These are phyloP conservation scores for Cytospora paraplurivora DNA, from an alignment of 2,329 filamentous ascomycete species.

Conservation along the genomic window DNA sequence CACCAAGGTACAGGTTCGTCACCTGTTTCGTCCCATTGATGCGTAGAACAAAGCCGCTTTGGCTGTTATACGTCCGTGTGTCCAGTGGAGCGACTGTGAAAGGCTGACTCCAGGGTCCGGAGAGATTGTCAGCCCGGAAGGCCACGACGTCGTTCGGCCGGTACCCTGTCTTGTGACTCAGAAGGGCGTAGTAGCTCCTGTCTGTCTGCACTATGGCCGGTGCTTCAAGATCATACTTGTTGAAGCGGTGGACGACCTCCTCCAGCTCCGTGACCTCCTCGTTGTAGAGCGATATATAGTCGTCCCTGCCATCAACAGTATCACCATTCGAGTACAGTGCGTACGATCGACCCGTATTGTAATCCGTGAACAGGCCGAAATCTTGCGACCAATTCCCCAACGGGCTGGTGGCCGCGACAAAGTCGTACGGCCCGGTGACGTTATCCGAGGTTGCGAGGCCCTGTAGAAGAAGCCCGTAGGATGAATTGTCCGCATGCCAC, in stretches of 20 bases:
- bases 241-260: conserved; percentile 57
- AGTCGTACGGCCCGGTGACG: conserved; percentile 53
- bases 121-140: conserved; percentile 53
- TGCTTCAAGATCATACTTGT: conserved; percentile 60
- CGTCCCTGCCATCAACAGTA: conserved; percentile 52
- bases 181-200: conserved; percentile 57
- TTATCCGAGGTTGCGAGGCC: conserved; percentile 53
- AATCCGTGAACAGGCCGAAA: conserved; percentile 59
- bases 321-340: conserved; percentile 61
- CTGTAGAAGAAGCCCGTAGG: conserved; percentile 56
- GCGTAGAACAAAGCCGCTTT: conserved; percentile 52
- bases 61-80: conserved; percentile 55
- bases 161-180: conserved; percentile 63
- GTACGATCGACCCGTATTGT: conserved; percentile 56
- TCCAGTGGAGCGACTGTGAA: conserved; percentile 54
- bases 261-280: conserved; percentile 50
- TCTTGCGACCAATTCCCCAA: conserved; percentile 63
- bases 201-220: conserved; percentile 60
- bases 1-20: conserved; percentile 54
- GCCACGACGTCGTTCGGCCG: conserved; percentile 60
- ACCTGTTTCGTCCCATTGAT: conserved; percentile 52
- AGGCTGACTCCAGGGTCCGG: conserved; percentile 56
- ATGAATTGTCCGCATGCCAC: conserved; percentile 61
- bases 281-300: conserved; percentile 56
- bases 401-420: conserved; percentile 53